A percentile compares a stretch with the other conserved stretches of the same genome.
Conservation (phyloP, 345 rosid species). For the Arabidopsis arenosa region DNA sequence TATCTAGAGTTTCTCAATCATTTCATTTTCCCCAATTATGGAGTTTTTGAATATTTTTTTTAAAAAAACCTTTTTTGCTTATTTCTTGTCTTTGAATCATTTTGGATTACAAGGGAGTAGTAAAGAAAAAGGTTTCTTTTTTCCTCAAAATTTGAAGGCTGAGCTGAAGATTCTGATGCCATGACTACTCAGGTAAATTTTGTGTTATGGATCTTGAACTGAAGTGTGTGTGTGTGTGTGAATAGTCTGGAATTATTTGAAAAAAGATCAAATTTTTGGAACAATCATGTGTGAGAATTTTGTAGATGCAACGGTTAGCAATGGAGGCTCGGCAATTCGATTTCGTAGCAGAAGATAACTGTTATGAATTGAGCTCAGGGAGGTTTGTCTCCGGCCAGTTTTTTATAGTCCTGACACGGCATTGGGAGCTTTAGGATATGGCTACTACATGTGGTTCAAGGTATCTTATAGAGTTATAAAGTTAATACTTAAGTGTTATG, state of each 20-base stretch:
- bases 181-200: conserved; percentile 22
- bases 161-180: conserved; percentile 60
- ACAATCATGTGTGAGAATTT: neutral
- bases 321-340: conserved; percentile 67
- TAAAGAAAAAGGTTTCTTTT: neutral
- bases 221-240: too few species aligned
- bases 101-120: neutral
- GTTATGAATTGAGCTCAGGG: conserved; percentile 76
- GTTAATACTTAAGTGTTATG: neutral
- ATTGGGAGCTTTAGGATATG: conserved; percentile 90
- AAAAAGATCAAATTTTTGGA: neutral
- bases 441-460: conserved; percentile 99
- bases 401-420: conserved; percentile 64
- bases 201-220: neutral
- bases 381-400: conserved; percentile 28
- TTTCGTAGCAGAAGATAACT: conserved; percentile 71
- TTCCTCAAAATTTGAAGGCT: conserved; percentile 45
- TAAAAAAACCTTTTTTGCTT: neutral
- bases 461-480: conserved; percentile 46
- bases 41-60: neutral
- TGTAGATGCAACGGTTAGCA: conserved; percentile 69
- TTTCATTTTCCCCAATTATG: neutral
- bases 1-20: conserved; percentile 34
- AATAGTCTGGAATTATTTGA: neutral
- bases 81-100: conserved; percentile 10